Base-by-base conservation (phyloP, 176 grass and related monocot species). In the Juncus inflexus region DNA sequence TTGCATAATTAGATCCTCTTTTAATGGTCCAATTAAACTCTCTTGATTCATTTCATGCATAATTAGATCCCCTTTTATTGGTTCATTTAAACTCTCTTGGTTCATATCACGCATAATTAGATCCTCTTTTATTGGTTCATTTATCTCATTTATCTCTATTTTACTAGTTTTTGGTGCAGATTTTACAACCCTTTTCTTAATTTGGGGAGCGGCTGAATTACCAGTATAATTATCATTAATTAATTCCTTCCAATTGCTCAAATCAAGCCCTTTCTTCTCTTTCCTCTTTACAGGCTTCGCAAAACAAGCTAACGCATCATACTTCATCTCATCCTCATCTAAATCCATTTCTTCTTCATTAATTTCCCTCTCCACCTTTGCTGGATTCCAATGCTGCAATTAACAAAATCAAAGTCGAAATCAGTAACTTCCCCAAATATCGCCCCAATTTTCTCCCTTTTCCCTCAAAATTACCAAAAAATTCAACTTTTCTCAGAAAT, bases 201-300 rank as follows among this genome's bases (percentile, higher is more conserved):
- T 63, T 84, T 83, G n/a, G 63, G 74, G 7, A 40, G 68, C 6
- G 38, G 53, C 43, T 78, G 72, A 9, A n/a, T 67, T 9, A 3
- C 79, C 77, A 1, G 69, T 73, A 3, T 52, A 28, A 3, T 81
- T 75, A 1, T 76, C 67, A 2, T 52, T 12, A 2, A 79, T 41
- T 6, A 89, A 75, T 55, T 97, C 87, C 38, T 76, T 54, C 85
- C 88, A 89, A 62, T 40, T 65, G 75, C 88, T 91, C 53, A 97
- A 89, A 61, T 97, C 80, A 66, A 97, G 65, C 28, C 66, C 73
- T 58, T 91, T 89, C 80, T 80, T 97, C 83, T 89, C 82, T 79
- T 91, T 97, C 75, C 80, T 83, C 72, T 57, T 66, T 5, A 97
- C 64, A 2, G 88, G 94, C 0, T 69, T 77, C 1, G 82, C 87